Conservation (phyloP, 257 asterid species). For the Mitragyna speciosa region DNA sequence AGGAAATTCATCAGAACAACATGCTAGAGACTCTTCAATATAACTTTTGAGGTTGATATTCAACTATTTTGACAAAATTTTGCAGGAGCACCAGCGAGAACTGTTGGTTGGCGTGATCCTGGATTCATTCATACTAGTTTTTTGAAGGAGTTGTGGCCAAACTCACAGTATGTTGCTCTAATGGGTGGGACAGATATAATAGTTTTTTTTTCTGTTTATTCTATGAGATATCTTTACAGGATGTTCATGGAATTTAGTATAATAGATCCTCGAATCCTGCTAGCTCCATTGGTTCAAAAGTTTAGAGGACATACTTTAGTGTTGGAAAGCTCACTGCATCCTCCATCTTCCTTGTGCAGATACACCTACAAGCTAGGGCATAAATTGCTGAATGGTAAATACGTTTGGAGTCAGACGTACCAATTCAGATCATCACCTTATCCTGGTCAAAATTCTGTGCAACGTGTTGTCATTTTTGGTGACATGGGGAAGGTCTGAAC, state of each 20-base stretch:
- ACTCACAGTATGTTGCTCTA: slow-evolving; percentile 32
- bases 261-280: background rate
- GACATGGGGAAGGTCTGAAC: slow-evolving; percentile 88
- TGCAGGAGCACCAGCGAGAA: slow-evolving; percentile 71
- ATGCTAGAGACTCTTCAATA: background rate
- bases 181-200: background rate
- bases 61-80: slow-evolving; percentile 5
- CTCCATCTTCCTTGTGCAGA: slow-evolving; percentile 35
- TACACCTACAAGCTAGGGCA: slow-evolving; percentile 85
- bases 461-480: slow-evolving; percentile 71
- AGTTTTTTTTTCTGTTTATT: too few relatives aligned
- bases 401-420: slow-evolving; percentile 57
- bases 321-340: background rate
- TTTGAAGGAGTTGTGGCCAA: slow-evolving; percentile 55
- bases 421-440: slow-evolving; percentile 80
- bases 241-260: background rate
- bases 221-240: background rate
- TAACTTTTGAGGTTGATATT: background rate
- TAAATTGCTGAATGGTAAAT: slow-evolving; percentile 51
- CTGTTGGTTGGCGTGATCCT: slow-evolving; percentile 68
- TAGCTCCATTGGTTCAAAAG: background rate
- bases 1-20: background rate
- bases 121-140: slow-evolving; percentile 56
- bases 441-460: slow-evolving; percentile 87
- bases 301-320: background rate